A percentile compares a stretch with the other conserved stretches of the same genome.
Evolutionary conservation across 2,329 filamentous ascomycete species (phyloP).

Genomic region (Trichoderma sp.): DNA sequence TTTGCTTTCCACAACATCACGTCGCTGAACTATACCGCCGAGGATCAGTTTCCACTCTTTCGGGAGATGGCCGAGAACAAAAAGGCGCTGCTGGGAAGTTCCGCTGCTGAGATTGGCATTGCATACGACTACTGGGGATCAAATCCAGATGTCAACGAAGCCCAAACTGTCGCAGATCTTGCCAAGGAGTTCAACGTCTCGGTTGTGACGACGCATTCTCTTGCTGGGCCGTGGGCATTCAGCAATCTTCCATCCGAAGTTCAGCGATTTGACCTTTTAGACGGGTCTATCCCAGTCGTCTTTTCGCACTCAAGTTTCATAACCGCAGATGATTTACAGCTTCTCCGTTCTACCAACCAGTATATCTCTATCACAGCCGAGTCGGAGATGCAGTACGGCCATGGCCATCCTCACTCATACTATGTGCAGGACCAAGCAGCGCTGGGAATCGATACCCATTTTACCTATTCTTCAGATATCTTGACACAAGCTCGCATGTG

Average conservation of each 20-base stretch:
- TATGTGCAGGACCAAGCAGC: conserved; percentile 52
- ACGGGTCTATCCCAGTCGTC: conserved; percentile 38
- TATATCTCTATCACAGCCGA: conserved; percentile 61
- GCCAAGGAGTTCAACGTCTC: conserved; percentile 44
- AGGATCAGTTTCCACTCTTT: conserved; percentile 45
- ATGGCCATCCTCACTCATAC: conserved; percentile 48
- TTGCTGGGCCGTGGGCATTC: conserved; percentile 42
- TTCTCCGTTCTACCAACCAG: conserved; percentile 53
- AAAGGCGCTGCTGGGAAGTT: conserved; percentile 29
- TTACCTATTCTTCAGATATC: conserved; percentile 54
- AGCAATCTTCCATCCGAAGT: conserved; percentile 45
- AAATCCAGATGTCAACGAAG: conserved; percentile 31
- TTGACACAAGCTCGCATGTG: conserved; percentile 56
- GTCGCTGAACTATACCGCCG: conserved; percentile 34
- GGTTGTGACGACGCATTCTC: conserved; percentile 49
- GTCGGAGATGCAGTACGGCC: conserved; percentile 61
- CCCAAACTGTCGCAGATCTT: conserved; percentile 38
- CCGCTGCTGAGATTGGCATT: conserved; percentile 43
- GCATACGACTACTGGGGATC: conserved; percentile 45
- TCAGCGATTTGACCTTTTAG: conserved; percentile 6
- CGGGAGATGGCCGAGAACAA: conserved; percentile 38
- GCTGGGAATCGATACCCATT: conserved; percentile 57
- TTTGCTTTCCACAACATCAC: conserved; percentile 33
- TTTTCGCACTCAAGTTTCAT: conserved; percentile 55
- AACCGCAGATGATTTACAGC: conserved; percentile 40